Percentiles rank a stretch among this genome's conserved stretches.
Conservation (phyloP, 176 grass and related monocot species). For the Zea luxurians region DNA sequence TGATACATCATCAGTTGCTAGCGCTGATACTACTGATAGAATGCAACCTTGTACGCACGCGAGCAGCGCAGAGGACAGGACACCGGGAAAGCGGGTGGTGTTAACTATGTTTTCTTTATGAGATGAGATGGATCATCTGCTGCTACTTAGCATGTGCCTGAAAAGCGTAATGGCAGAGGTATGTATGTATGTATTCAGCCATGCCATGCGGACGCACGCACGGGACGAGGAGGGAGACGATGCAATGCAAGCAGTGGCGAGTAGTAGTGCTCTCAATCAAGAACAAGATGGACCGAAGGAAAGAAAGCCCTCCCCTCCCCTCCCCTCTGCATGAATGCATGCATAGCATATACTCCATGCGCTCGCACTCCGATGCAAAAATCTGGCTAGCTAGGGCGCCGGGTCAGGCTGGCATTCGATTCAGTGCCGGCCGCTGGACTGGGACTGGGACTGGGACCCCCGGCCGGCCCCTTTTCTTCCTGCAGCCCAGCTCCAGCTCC, state of each 20-base stretch:
- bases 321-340: not conserved
- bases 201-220: not conserved
- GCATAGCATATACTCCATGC: not conserved
- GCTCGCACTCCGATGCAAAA: slow-evolving; percentile 10
- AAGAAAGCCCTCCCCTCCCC: not conserved
- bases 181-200: not conserved
- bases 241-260: not conserved
- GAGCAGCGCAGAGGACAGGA: not conserved
- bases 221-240: not conserved
- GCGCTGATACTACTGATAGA: not conserved
- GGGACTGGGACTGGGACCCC: no score
- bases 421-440: slow-evolving; percentile 53
- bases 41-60: not conserved
- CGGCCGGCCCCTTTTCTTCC: not conserved
- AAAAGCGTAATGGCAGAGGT: not conserved
- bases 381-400: slow-evolving; percentile 12
- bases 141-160: not conserved
- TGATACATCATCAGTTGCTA: not conserved
- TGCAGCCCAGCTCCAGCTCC: not conserved
- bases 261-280: not conserved
- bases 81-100: not conserved
- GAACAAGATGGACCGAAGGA: not conserved
- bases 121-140: not conserved
- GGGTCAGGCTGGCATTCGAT: slow-evolving; percentile 67
- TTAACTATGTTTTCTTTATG: not conserved